These are phyloP conservation scores for Calonectria pauciramosa DNA, from an alignment of 2,329 filamentous ascomycete genomes.

Conservation along the genomic window DNA sequence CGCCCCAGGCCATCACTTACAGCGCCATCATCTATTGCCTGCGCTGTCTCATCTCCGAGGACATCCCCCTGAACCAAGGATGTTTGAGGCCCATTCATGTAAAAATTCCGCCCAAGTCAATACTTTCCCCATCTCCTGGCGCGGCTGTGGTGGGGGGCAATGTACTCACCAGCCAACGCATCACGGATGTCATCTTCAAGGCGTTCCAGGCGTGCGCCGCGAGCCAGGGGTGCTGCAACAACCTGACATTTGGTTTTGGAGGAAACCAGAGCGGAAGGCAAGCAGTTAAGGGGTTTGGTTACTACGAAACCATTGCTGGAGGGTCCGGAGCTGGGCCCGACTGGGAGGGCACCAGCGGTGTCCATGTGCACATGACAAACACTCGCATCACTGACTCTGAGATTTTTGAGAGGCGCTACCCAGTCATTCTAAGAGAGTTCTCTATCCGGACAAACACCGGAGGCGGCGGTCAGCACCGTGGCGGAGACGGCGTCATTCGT, in stretches of 20 bases:
- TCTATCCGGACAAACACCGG: conserved; percentile 73
- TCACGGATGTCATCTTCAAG: conserved; percentile 66
- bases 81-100: conserved; percentile 83
- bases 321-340: conserved; percentile 78
- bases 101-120: conserved; percentile 78
- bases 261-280: conserved; percentile 55
- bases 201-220: conserved; percentile 86
- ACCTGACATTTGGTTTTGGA: conserved; percentile 84
- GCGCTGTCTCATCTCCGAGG: conserved; percentile 82
- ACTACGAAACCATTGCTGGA: conserved; percentile 73
- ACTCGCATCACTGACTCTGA: conserved; percentile 76
- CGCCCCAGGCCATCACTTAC: conserved; percentile 85
- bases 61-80: conserved; percentile 88
- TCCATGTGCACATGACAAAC: conserved; percentile 77
- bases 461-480: conserved; percentile 75
- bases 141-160: conserved; percentile 89
- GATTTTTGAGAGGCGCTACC: conserved; percentile 69
- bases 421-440: conserved; percentile 80
- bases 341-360: conserved; percentile 59
- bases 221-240: conserved; percentile 85
- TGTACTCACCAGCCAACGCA: conserved; percentile 66
- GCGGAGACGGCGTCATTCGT: conserved; percentile 81
- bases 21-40: conserved; percentile 91
- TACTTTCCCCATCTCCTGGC: conserved; percentile 81
- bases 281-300: conserved; percentile 58